Conservation (phyloP, 139 green algal species). For the Asterochloris erici region DNA sequence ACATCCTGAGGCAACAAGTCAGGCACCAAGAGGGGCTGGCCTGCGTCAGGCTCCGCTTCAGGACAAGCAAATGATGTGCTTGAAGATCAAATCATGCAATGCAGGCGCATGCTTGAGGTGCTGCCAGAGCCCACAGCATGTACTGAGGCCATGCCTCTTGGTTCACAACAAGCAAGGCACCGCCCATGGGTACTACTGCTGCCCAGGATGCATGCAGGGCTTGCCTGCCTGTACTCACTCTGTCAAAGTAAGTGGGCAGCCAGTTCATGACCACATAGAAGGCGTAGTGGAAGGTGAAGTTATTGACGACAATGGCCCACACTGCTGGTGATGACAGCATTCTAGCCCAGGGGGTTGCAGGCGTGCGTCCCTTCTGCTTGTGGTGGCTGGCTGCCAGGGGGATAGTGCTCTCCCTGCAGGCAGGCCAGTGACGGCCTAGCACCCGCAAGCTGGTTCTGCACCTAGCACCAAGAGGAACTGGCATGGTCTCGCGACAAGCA, state of each 20-base stretch:
- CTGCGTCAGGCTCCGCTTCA: too few relatives aligned
- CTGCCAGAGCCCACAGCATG: too few relatives aligned
- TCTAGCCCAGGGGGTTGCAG: slow-evolving; percentile 56
- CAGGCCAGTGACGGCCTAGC: not conserved
- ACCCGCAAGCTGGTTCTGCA: not conserved
- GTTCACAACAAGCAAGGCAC: too few relatives aligned
- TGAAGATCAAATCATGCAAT: too few relatives aligned
- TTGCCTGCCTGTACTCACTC: slow-evolving; percentile 24
- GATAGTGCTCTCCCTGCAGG: slow-evolving; percentile 13
- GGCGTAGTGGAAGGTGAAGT: slow-evolving; percentile 99
- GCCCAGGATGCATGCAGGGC: too few relatives aligned
- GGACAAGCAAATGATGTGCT: too few relatives aligned
- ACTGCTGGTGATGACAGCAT: slow-evolving; percentile 75
- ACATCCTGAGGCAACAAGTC: not conserved
- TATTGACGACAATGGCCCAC: slow-evolving; percentile 95
- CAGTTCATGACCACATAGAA: slow-evolving; percentile 99
- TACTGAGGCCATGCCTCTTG: too few relatives aligned
- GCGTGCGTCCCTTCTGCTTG: slow-evolving; percentile 36
- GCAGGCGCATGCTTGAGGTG: too few relatives aligned
- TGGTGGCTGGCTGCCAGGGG: slow-evolving; percentile 4
- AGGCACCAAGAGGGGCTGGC: too few relatives aligned
- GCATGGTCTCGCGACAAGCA: not conserved
- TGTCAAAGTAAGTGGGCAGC: slow-evolving; percentile 97
- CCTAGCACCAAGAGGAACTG: not conserved
- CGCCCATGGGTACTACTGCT: too few relatives aligned